Conservation (phyloP, 768 basidiomycete species). For the Austroboletus festivus region DNA sequence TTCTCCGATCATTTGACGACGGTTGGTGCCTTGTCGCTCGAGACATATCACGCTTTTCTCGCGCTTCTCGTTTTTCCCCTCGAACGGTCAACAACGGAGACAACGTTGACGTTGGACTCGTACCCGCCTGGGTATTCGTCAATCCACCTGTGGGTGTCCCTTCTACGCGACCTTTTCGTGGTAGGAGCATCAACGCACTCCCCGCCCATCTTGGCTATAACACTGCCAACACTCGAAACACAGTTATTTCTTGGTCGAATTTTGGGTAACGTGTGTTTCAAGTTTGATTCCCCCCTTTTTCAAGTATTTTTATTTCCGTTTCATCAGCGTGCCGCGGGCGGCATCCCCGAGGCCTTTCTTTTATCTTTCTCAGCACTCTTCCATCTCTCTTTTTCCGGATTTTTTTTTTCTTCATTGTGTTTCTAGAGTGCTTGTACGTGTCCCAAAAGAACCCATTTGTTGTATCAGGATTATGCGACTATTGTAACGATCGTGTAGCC, state of each 20-base stretch:
- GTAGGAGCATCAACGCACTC: constrained; percentile 47
- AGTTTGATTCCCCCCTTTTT: background rate
- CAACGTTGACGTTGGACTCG: constrained; percentile 63
- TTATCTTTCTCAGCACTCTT: too few relatives aligned
- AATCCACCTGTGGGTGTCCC: constrained; percentile 57
- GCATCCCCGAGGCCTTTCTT: background rate
- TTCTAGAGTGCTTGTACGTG: background rate
- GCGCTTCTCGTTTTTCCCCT: constrained; percentile 30
- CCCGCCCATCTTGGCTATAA: constrained; percentile 46
- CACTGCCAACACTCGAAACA: constrained; percentile 36
- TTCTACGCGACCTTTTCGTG: constrained; percentile 63
- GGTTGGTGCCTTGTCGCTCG: constrained; percentile 77
- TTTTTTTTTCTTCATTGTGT: too few relatives aligned
- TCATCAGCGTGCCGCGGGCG: background rate
- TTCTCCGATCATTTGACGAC: constrained; percentile 70
- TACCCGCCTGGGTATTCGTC: constrained; percentile 76
- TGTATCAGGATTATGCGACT: background rate
- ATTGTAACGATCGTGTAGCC: background rate
- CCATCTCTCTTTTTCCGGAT: too few relatives aligned
- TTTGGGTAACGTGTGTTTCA: constrained; percentile 3
- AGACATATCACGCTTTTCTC: constrained; percentile 40
- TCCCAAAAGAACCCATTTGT: background rate
- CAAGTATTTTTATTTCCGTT: background rate
- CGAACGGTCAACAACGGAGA: constrained; percentile 21
- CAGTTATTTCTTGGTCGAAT: constrained; percentile 60